These are phyloP conservation scores for Sugiyamaella boreocaroliniensis DNA, from an alignment of 805 yeast species.

Conservation along the genomic window DNA sequence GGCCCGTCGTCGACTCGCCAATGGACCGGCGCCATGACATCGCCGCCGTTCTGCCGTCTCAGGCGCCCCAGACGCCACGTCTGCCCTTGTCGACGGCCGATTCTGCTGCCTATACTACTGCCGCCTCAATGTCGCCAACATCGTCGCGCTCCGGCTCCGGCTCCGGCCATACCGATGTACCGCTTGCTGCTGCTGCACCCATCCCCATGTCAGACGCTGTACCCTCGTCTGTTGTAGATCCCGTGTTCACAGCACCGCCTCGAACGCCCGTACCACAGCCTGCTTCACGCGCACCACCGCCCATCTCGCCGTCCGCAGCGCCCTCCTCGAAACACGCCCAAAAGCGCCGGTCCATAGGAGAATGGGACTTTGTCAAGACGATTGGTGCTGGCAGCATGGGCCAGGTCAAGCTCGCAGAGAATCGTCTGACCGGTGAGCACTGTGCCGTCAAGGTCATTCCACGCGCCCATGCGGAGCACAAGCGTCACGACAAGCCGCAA, in stretches of 20 bases:
- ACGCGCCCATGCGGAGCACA: constrained; percentile 64
- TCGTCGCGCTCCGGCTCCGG: neutral
- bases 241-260: neutral
- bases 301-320: neutral
- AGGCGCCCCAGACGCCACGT: too few species aligned
- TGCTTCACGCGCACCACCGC: neutral
- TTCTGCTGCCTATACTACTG: neutral
- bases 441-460: constrained; percentile 90
- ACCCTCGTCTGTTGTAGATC: neutral
- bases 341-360: constrained; percentile 82
- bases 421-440: constrained; percentile 63
- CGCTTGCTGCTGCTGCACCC: neutral
- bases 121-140: neutral
- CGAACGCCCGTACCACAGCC: neutral
- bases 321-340: constrained; percentile 2
- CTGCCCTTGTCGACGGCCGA: too few species aligned
- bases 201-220: neutral
- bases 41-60: too few species aligned
- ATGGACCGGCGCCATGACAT: too few species aligned
- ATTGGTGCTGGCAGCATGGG: constrained; percentile 99
- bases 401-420: constrained; percentile 89
- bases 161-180: neutral
- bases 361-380: constrained; percentile 92
- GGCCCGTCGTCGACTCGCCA: too few species aligned
- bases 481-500: constrained; percentile 50